phyloP scores from a whole-genome alignment of 106 monocot genomes.

The Phalaenopsis equestris region DNA sequence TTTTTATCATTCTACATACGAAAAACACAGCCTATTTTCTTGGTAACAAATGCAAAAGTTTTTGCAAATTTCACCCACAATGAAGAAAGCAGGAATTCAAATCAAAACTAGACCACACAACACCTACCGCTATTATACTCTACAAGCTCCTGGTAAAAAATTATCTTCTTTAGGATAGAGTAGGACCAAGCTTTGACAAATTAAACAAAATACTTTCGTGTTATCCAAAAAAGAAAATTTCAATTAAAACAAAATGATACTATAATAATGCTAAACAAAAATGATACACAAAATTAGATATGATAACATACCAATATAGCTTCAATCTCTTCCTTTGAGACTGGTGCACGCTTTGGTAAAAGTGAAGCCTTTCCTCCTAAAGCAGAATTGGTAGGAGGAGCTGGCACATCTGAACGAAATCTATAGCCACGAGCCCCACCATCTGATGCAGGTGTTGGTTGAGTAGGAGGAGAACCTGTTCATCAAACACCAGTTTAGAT shows the following conservation, averaged over 20 bases:
- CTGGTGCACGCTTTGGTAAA: slow-evolving; percentile 21
- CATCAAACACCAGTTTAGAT: background rate
- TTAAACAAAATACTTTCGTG: background rate
- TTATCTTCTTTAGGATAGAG: background rate
- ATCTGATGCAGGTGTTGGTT: slow-evolving; percentile 9
- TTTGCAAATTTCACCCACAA: too few species aligned
- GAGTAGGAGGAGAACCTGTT: slow-evolving; percentile 11
- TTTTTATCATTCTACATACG: too few species aligned
- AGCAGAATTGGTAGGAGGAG: slow-evolving; percentile 20
- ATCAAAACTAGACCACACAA: too few species aligned
- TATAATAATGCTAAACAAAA: background rate
- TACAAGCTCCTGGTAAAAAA: too few species aligned
- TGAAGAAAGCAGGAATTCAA: too few species aligned
- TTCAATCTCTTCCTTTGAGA: slow-evolving; percentile 24
- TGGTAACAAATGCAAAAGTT: too few species aligned
- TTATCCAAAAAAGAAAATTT: background rate
- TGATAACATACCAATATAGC: slow-evolving; percentile 18
- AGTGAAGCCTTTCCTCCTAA: slow-evolving; percentile 23
- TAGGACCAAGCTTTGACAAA: background rate
- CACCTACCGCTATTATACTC: too few species aligned
- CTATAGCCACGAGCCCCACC: slow-evolving; percentile 7
- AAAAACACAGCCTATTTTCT: too few species aligned
- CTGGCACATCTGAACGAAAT: slow-evolving; percentile 23
- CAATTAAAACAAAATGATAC: background rate
- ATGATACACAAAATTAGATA: background rate